These are phyloP conservation scores for Gaultheria prostrata DNA, from an alignment of 148 eudicot species.

Conservation along the genomic window DNA sequence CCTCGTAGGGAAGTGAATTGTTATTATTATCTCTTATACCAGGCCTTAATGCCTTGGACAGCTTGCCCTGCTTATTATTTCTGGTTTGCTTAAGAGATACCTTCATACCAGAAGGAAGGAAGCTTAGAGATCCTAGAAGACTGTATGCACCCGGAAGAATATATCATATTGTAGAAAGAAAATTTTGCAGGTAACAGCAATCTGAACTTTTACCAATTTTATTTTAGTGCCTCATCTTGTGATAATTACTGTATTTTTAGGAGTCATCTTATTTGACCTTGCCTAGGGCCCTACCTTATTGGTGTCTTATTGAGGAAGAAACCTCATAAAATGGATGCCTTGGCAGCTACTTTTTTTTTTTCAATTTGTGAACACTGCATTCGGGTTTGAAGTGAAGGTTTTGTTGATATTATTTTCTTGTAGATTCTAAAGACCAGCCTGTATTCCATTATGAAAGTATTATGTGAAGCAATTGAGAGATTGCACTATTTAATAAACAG, in stretches of 20 bases:
- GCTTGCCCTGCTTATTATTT: constrained; percentile 92
- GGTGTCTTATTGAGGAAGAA: too few relatives aligned
- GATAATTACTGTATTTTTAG: not conserved
- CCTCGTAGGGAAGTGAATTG: constrained; percentile 33
- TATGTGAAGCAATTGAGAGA: not conserved
- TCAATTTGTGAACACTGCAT: too few relatives aligned
- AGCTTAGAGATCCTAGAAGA: constrained; percentile 82
- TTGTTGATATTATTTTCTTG: too few relatives aligned
- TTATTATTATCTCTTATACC: constrained; percentile 42
- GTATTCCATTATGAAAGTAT: not conserved
- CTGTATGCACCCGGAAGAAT: constrained; percentile 93
- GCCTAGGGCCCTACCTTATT: not conserved
- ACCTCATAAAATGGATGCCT: too few relatives aligned
- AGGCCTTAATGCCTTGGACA: constrained; percentile 67
- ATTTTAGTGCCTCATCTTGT: not conserved
- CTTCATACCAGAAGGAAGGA: constrained; percentile 71
- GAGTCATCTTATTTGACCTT: not conserved
- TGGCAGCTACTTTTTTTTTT: too few relatives aligned
- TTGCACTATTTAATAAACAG: not conserved
- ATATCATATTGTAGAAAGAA: constrained; percentile 94
- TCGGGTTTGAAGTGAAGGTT: too few relatives aligned
- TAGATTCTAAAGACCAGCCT: not conserved
- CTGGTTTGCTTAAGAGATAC: constrained; percentile 88
- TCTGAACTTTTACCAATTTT: not conserved
- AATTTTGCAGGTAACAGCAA: constrained; percentile 71